Base-by-base conservation (phyloP, 805 yeast genomes). In the Komagataella kurtzmanii region DNA sequence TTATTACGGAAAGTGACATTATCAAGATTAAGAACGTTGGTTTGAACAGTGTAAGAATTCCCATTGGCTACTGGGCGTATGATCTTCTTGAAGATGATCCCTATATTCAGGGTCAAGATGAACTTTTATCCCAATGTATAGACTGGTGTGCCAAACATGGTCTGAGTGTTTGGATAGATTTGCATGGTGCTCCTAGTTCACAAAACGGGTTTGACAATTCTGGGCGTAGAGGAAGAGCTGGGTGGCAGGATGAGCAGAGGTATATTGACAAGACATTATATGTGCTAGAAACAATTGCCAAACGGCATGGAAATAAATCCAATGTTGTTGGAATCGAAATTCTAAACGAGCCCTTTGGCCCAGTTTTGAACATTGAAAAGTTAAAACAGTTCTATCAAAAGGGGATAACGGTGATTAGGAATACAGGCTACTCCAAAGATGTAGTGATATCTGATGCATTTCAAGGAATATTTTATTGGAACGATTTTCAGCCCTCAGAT, bases 151-250 rank as follows among this genome's bases (percentile, higher is more conserved):
- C 77, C 49, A 68, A 71, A 17, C 61, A 81, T 56, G 75, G 73
- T 45, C 62, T 90, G 56, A 81, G 82, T 62, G 95, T 80, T 21
- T 88, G 96, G 97, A 75, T 90, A 47, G 97, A 91, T 65, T 68
- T 90, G 61, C 98, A 90, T 64, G 97, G 97, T 55, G 95, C 85
- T n/a, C 95, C 96, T 40, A 97, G 97, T 19, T 85, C 96, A 19
- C 98, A 90, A 66, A 90, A 90, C 64, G 97, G 97, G 12, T 91
- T 88, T 61, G 98, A 90, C 67, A 90, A 90, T 71, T 87, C 96
- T 7, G 98, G 98, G 24, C 69, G 78, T 55, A 77, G 96, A 60
- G 97, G 84, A 62, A 45, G 59, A 1, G 61, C 72, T 49, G 65
- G 65, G 2, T 88, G 85, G 79, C 84, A 75, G 60, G 62, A 73